phyloP scores from a whole-genome alignment of 257 asterid genomes.

The Perilla frutescens region DNA sequence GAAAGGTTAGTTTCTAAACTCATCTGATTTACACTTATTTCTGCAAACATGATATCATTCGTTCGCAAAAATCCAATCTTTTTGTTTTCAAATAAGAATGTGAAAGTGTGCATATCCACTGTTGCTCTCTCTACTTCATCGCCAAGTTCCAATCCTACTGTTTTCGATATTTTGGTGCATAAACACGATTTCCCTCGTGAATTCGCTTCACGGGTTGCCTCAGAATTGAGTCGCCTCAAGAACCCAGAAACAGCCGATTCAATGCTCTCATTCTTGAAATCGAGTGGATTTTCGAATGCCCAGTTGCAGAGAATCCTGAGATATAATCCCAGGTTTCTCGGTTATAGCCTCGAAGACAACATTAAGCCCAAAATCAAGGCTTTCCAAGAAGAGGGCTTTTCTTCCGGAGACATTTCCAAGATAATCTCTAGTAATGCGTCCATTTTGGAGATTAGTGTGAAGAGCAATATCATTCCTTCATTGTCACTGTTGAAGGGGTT shows the following conservation, averaged over 20 bases:
- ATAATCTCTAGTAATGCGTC: neutral
- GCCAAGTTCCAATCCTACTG: neutral
- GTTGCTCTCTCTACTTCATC: neutral
- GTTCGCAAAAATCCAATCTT: neutral
- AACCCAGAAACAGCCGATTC: slow-evolving; percentile 1
- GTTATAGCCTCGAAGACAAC: neutral
- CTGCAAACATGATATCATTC: neutral
- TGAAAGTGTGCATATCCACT: neutral
- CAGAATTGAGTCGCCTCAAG: neutral
- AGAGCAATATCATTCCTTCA: neutral
- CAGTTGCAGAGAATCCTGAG: neutral
- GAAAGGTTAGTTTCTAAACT: no score
- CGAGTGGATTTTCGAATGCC: neutral
- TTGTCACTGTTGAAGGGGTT: neutral
- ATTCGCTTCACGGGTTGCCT: neutral
- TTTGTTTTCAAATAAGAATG: neutral
- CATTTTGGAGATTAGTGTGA: neutral
- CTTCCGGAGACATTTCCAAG: neutral
- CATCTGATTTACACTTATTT: no score
- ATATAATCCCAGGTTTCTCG: neutral
- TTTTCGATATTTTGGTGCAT: neutral
- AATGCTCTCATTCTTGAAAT: neutral
- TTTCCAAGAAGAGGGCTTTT: neutral
- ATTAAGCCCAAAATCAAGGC: neutral
- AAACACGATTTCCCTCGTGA: neutral